Conservation (phyloP, 2,329 filamentous ascomycete genomes). For the Aspergillus quadrilineatus region DNA sequence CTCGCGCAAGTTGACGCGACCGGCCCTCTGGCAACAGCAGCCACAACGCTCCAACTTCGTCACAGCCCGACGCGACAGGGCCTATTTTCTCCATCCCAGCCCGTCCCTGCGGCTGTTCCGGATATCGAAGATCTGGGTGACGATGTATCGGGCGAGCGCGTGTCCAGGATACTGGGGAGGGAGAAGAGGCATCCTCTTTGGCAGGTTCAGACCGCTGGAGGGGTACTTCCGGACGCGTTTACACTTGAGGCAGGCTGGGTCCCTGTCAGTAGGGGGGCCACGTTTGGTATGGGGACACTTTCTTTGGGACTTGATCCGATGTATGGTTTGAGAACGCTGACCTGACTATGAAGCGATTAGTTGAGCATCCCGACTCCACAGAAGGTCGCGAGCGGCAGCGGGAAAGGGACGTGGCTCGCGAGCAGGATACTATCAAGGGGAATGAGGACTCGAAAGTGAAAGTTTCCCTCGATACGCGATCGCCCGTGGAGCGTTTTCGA, state of each 20-base stretch:
- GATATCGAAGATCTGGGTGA: constrained; percentile 45
- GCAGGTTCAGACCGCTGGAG: constrained; percentile 16
- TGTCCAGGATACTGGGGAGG: constrained; percentile 44
- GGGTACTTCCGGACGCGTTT: constrained; percentile 13
- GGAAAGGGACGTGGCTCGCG: constrained; percentile 28
- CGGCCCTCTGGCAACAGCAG: constrained; percentile 15
- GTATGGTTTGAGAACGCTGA: constrained; percentile 49
- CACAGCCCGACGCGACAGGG: constrained; percentile 15
- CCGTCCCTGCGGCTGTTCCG: constrained; percentile 17
- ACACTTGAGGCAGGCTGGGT: constrained; percentile 29
- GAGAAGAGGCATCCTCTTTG: constrained; percentile 38
- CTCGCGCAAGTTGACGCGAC: constrained; percentile 46
- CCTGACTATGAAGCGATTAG: constrained; percentile 62
- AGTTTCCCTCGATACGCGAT: constrained; percentile 45
- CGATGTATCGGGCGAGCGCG: constrained; percentile 34
- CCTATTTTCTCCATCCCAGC: not conserved
- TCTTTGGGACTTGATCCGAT: constrained; percentile 27
- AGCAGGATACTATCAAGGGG: constrained; percentile 26
- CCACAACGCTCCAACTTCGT: not conserved
- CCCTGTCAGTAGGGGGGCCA: constrained; percentile 25
- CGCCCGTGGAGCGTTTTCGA: constrained; percentile 76
- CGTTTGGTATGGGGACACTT: constrained; percentile 31
- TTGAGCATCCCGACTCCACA: constrained; percentile 47
- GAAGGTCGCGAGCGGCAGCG: constrained; percentile 37
- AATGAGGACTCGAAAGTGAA: constrained; percentile 16